Base-by-base conservation (phyloP, 2,329 filamentous ascomycete genomes). In the Penicillium sp. region DNA sequence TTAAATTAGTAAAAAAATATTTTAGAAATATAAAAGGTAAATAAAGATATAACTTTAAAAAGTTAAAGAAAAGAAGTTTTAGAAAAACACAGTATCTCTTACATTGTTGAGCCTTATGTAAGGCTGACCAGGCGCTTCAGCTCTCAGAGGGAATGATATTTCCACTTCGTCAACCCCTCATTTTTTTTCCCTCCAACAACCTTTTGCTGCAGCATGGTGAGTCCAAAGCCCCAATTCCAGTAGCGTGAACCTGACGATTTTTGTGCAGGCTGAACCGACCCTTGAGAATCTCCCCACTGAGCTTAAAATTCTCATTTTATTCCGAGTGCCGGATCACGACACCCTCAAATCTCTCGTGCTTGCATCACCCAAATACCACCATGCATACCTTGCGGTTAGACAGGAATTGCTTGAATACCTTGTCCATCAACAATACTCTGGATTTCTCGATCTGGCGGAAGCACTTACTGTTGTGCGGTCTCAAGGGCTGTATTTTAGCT, bases 381-480 rank as follows among this genome's bases (percentile, higher is more conserved):
- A 44, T 2, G 30, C 41, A 26, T 57, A 54, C 27, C 31, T 18
- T 5, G 15, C 32, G 4, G 34, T 43, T 9, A 39, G 44, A 11
- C 28, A 31, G 1, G 35, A 50, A 9, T 3, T 47, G 9, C 43
- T 50, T 3, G 18, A 18, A 1, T 20, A 19, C 4, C 13, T 44
- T 7, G 11, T 55, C 1, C 19, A 38, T 9, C 14, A 15, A 4
- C 39, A 46, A 9, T 48, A 51, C 25, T 27, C 30, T 23, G 47
- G 40, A 6, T 21, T 45, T 11, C 38, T 56, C 3, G 39, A 54
- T 7, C 31, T 49, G 5, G 5, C 33, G 2, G 54, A 54, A 16
- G 50, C 51, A 13, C 33, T 56, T n/a, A 40, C 45, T 27, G 51
- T 53, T 4, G 20, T 56, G 10, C 48, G 52, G 15, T 56, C 54